Base-by-base conservation (phyloP, 345 rosid genomes). In the Brassica juncea region DNA sequence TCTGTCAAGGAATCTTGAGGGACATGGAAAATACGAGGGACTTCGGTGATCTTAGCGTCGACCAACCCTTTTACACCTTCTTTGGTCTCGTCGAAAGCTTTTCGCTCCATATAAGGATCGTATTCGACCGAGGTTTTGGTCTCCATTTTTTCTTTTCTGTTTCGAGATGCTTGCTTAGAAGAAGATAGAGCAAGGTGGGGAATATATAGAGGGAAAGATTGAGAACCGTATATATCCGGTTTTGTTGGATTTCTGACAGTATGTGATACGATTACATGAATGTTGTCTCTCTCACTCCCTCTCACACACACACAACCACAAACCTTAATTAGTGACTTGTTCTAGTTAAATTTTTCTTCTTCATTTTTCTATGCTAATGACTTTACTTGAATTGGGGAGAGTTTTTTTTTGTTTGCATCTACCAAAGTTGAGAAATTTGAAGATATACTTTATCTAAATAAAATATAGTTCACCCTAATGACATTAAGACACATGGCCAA, bases 201-300 rank as follows among this genome's bases (percentile, higher is more conserved):
- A 11, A 0, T 15, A 28, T 34, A 34, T 19, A 66, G 5, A 66
- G 5, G 31, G 31, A 66, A 4, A 15, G 52, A 19, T 5, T 37
- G 7, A 35, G 70, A 66, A 66, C 12, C 16, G 9, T 37, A 7
- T 39, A 12, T 66, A 16, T 34, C 37, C 32, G 19, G 21, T 21
- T 19, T 39, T 55, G 4, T 47, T 55, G 27, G 60, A 55, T 21
- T 66, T 55, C 52, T 66, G 70, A 65, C 69, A 19, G 49, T 66
- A 66, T 9, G 52, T 66, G 54, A 66, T 34, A 34, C 8, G 7
- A 34, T 34, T 5, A 34, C 37, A 34, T 34, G 37, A 34, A 34
- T 34, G 37, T 34, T 6, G 37, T 34, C 8, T 34, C 37, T 66
- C 37, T 34, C 37, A 34, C 37, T 34, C 37, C 37, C 37, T 34